Conservation (phyloP, 768 basidiomycete genomes). For the Piloderma croceum region DNA sequence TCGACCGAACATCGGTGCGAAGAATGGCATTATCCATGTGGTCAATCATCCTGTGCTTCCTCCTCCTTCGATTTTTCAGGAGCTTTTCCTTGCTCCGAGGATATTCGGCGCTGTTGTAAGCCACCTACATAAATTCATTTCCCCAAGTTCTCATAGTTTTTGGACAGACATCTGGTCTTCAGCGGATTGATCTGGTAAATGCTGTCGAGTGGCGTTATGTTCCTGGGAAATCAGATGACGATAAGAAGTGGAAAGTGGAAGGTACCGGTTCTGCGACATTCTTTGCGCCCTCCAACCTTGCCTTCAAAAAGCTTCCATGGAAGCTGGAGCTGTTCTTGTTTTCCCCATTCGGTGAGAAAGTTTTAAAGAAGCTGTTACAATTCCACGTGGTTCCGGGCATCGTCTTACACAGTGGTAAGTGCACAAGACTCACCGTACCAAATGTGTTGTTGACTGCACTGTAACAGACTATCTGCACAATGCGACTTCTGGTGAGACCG, state of each 20-base stretch:
- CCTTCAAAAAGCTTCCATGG: constrained; percentile 43
- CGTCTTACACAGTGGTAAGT: constrained; percentile 46
- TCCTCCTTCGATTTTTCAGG: constrained; percentile 46
- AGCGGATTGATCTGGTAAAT: constrained; percentile 42
- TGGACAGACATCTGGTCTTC: constrained; percentile 49
- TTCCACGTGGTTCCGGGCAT: constrained; percentile 51
- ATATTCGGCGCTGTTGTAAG: constrained; percentile 47
- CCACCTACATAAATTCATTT: constrained; percentile 1
- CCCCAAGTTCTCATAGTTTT: not conserved
- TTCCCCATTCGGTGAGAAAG: constrained; percentile 50
- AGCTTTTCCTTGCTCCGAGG: constrained; percentile 36
- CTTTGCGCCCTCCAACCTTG: constrained; percentile 51
- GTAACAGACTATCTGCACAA: constrained; percentile 28
- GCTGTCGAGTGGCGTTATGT: constrained; percentile 42
- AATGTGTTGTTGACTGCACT: not conserved
- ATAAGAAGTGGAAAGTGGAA: constrained; percentile 33
- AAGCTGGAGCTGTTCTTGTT: constrained; percentile 51
- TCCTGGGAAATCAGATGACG: constrained; percentile 24
- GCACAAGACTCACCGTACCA: not conserved
- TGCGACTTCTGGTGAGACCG: constrained; percentile 12
- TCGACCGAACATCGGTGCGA: constrained; percentile 36
- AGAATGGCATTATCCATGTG: constrained; percentile 58
- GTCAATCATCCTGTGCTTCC: constrained; percentile 52
- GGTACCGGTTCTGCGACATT: constrained; percentile 44
- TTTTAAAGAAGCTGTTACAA: constrained; percentile 47